Conservation (phyloP, 2,329 filamentous ascomycete genomes). For the Raffaelea deltoideospora region DNA sequence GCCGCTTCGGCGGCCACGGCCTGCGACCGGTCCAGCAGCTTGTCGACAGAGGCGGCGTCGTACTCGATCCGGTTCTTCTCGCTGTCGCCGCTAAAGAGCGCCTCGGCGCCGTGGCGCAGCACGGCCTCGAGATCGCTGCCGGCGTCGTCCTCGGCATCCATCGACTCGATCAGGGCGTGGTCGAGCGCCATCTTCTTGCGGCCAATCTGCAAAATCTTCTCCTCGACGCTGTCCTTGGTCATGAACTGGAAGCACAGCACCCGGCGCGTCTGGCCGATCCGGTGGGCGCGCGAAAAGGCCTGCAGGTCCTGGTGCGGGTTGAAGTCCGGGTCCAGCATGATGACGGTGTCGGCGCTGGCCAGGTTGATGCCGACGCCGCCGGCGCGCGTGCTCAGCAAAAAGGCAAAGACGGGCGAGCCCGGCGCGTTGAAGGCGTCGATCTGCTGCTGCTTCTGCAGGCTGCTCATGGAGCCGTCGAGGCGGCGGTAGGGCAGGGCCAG, state of each 20-base stretch:
- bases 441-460: conserved; percentile 78
- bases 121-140: conserved; percentile 75
- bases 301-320: conserved; percentile 98
- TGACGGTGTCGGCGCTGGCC: conserved; percentile 92
- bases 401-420: conserved; percentile 70
- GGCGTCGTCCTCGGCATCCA: conserved; percentile 70
- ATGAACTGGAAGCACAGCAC: conserved; percentile 92
- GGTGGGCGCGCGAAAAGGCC: conserved; percentile 82
- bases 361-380: conserved; percentile 96
- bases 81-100: conserved; percentile 66
- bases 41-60: conserved; percentile 69
- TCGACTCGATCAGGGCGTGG: conserved; percentile 82
- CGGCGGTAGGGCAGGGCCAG: conserved; percentile 61
- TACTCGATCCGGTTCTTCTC: conserved; percentile 63
- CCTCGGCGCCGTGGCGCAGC: conserved; percentile 71
- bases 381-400: conserved; percentile 83
- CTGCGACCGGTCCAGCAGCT: conserved; percentile 73
- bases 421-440: conserved; percentile 91
- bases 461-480: conserved; percentile 70
- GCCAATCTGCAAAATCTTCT: conserved; percentile 92
- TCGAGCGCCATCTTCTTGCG: conserved; percentile 93
- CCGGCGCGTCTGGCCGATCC: conserved; percentile 91
- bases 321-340: conserved; percentile 93
- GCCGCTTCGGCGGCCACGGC: conserved; percentile 53
- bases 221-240: conserved; percentile 77